A percentile compares a stretch with the other conserved stretches of the same genome.
These are phyloP conservation scores for Sisymbrium altissimum DNA, from an alignment of 345 rosid species.

Conservation along the genomic window DNA sequence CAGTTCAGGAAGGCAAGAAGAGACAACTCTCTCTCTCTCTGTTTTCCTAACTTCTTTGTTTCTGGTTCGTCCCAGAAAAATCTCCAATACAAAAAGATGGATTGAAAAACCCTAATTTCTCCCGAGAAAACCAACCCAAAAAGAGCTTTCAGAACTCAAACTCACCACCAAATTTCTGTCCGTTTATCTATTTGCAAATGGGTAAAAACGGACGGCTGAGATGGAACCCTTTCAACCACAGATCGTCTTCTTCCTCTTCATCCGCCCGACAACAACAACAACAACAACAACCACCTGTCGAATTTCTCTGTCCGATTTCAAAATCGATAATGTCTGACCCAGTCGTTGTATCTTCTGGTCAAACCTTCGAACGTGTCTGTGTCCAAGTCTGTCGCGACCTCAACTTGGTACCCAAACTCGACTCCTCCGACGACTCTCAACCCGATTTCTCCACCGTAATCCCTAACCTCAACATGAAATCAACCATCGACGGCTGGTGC, in stretches of 20 bases:
- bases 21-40: constrained; percentile 14
- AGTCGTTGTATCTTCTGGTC: constrained; percentile 81
- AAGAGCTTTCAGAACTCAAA: neutral
- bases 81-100: constrained; percentile 1
- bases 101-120: constrained; percentile 8
- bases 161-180: neutral
- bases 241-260: constrained; percentile 24
- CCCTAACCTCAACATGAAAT: constrained; percentile 66
- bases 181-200: constrained; percentile 37
- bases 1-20: constrained; percentile 19
- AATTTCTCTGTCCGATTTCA: constrained; percentile 70
- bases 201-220: constrained; percentile 57
- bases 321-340: constrained; percentile 75
- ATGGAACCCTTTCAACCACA: constrained; percentile 63
- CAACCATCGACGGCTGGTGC: constrained; percentile 69
- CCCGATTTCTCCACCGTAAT: constrained; percentile 64
- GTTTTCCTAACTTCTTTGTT: neutral
- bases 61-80: neutral
- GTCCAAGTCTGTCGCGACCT: constrained; percentile 63
- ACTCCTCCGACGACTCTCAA: constrained; percentile 41
- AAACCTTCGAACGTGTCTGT: constrained; percentile 66
- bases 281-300: constrained; percentile 42
- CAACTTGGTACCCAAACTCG: constrained; percentile 46
- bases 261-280: constrained; percentile 3
- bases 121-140: neutral